These are phyloP conservation scores for Solanum pinnatisectum DNA, from an alignment of 257 asterid species.

Conservation along the genomic window DNA sequence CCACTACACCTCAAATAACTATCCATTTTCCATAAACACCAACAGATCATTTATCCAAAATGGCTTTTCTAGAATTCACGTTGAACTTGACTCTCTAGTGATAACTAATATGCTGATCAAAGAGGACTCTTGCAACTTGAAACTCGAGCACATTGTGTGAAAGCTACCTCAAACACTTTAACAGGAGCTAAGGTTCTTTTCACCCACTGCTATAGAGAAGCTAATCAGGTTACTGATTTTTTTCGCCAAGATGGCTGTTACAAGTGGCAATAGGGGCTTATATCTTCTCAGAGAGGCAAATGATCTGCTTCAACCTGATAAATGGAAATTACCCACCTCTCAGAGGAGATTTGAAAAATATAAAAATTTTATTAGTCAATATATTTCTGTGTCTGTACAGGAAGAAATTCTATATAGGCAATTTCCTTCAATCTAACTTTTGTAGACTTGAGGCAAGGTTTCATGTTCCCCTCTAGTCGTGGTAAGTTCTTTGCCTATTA, in stretches of 20 bases:
- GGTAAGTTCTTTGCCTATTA: not conserved
- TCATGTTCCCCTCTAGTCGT: not conserved
- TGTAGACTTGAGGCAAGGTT: not conserved
- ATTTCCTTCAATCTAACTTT: not conserved
- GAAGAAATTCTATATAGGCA: not conserved
- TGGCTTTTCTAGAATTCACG: not conserved
- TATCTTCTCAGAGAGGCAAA: not conserved
- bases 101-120: not conserved
- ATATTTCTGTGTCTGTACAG: not conserved
- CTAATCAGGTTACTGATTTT: not conserved
- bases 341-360: not conserved
- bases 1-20: not conserved
- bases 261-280: not conserved
- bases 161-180: not conserved
- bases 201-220: not conserved
- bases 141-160: not conserved
- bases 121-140: not conserved
- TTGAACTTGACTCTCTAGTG: not conserved
- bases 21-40: not conserved
- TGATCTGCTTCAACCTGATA: not conserved
- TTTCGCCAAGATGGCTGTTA: not conserved
- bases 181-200: not conserved
- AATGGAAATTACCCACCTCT: not conserved
- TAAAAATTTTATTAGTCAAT: not conserved
- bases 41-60: not conserved